Percentiles rank a stretch among this genome's conserved stretches.
Conservation (phyloP, 306 rosid species). For the Pyrus pyrifolia region DNA sequence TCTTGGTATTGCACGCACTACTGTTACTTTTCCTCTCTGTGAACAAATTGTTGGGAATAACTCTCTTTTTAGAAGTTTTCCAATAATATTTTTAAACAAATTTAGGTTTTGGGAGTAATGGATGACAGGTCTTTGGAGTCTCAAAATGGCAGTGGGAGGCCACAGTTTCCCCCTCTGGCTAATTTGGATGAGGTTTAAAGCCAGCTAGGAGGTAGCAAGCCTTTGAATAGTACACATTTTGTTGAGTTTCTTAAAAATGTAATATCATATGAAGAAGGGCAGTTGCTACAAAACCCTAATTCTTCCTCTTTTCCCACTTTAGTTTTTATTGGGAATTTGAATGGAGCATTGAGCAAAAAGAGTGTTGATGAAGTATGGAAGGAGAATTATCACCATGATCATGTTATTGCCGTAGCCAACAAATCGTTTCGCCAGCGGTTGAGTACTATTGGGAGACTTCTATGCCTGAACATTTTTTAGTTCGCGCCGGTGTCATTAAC, state of each 20-base stretch:
- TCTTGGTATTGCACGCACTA: neutral
- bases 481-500: slow-evolving; percentile 9
- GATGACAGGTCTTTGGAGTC: slow-evolving; percentile 21
- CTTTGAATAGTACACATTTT: slow-evolving; percentile 19
- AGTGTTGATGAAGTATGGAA: slow-evolving; percentile 17
- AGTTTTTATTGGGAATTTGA: slow-evolving; percentile 16
- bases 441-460: slow-evolving; percentile 15
- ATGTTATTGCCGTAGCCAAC: neutral
- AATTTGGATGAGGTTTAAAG: slow-evolving; percentile 28
- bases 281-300: slow-evolving; percentile 31
- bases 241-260: slow-evolving; percentile 33
- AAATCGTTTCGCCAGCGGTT: slow-evolving; percentile 9
- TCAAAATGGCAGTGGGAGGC: slow-evolving; percentile 21
- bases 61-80: neutral
- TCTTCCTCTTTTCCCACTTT: slow-evolving; percentile 22
- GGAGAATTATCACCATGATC: slow-evolving; percentile 17
- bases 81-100: neutral
- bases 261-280: slow-evolving; percentile 29
- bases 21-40: neutral
- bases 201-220: slow-evolving; percentile 21
- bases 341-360: slow-evolving; percentile 21
- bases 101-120: slow-evolving; percentile 4
- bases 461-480: slow-evolving; percentile 24
- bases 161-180: slow-evolving; percentile 13
- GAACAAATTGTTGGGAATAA: neutral